phyloP scores from a whole-genome alignment of 257 asterid species.

The Voacanga thouarsii region DNA sequence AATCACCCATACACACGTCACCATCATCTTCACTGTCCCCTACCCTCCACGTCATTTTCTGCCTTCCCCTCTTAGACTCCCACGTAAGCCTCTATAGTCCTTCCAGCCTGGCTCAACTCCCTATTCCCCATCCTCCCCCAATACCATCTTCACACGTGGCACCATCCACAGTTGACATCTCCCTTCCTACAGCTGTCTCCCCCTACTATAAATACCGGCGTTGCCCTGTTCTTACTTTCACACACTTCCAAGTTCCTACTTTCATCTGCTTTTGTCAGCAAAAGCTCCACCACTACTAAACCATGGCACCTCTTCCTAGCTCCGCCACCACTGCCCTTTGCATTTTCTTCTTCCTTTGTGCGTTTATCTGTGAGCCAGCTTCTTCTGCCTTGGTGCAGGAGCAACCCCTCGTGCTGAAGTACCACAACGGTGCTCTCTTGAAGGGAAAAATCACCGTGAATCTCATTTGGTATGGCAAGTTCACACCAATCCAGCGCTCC shows the following conservation, averaged over 20 bases:
- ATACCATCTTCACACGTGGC: constrained; percentile 9
- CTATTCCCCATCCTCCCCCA: not conserved
- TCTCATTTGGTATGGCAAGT: constrained; percentile 47
- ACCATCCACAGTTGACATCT: not conserved
- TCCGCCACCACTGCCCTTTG: not conserved
- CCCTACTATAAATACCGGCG: constrained; percentile 12
- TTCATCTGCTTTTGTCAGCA: not conserved
- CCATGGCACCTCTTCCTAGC: not conserved
- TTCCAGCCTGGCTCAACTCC: constrained; percentile 22
- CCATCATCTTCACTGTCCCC: constrained; percentile 2
- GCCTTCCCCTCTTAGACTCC: not conserved
- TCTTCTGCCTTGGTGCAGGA: constrained; percentile 29
- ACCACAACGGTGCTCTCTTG: constrained; percentile 38
- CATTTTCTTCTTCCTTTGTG: not conserved
- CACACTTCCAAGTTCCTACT: not conserved
- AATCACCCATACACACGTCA: constrained; percentile 6
- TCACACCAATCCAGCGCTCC: constrained; percentile 35
- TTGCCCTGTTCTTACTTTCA: not conserved
- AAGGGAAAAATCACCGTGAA: constrained; percentile 39
- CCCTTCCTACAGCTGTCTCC: constrained; percentile 6
- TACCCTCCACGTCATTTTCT: constrained; percentile 12
- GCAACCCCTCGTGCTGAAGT: constrained; percentile 34
- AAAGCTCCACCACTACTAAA: not conserved
- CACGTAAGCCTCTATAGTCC: constrained; percentile 6
- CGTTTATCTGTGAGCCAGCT: not conserved